Evolutionary conservation across 169 alveolate species (phyloP).

Genomic region (Amoebophrya sp.): DNA sequence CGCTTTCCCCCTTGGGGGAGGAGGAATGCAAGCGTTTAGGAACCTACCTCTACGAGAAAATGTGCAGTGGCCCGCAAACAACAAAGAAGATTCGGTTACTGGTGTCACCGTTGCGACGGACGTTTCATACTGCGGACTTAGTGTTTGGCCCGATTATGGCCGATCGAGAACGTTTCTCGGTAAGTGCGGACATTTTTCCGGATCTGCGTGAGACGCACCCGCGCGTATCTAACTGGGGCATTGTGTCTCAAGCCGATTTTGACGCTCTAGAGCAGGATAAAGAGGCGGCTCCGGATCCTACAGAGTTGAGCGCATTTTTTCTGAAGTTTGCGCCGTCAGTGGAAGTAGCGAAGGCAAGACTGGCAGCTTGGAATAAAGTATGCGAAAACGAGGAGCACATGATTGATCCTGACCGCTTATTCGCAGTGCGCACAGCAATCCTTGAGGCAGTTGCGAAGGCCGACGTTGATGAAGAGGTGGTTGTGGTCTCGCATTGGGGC

Average conservation of each 20-base stretch:
- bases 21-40: neutral
- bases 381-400: neutral
- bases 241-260: neutral
- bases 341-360: too few species aligned
- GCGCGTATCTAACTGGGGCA: neutral
- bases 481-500: too few species aligned
- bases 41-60: neutral
- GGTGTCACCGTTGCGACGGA: neutral
- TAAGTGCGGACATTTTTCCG: neutral
- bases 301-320: neutral
- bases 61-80: too few species aligned
- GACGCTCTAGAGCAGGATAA: neutral
- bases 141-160: neutral
- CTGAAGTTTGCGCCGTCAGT: too few species aligned
- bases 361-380: too few species aligned
- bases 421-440: neutral
- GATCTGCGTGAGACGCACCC: neutral
- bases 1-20: neutral
- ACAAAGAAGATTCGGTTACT: neutral
- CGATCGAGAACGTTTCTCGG: neutral
- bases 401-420: neutral
- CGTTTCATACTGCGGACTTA: neutral
- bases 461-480: too few species aligned
- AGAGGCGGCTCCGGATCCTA: neutral
- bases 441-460: too few species aligned